A percentile compares a stretch with the other conserved stretches of the same genome.
Conservation (phyloP, 2,329 filamentous ascomycete genomes). For the Ciborinia camelliae region DNA sequence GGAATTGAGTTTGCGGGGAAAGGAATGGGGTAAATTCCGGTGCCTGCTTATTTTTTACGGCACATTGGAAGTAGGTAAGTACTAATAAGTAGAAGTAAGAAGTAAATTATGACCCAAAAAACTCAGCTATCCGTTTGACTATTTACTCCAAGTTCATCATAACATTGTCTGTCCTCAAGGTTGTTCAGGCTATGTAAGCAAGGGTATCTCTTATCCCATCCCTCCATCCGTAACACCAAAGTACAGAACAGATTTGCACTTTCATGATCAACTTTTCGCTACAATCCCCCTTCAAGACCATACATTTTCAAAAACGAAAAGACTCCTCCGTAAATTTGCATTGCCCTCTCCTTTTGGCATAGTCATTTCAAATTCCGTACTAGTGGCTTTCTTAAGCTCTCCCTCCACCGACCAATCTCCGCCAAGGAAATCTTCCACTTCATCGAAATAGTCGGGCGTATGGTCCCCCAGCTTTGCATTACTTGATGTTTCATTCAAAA, state of each 20-base stretch:
- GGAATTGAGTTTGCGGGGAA: not conserved
- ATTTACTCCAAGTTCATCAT: too few species aligned
- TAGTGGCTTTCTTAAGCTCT: slow-evolving; percentile 38
- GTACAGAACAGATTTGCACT: not conserved
- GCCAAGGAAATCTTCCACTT: slow-evolving; percentile 34
- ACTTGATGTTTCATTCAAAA: slow-evolving; percentile 41
- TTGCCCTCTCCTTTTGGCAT: slow-evolving; percentile 15
- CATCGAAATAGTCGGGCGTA: not conserved
- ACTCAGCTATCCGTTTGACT: too few species aligned
- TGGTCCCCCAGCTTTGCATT: slow-evolving; percentile 19
- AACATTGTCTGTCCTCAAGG: not conserved
- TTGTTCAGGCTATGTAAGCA: not conserved
- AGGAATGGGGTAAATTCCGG: not conserved
- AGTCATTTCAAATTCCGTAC: not conserved
- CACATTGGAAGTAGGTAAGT: too few species aligned
- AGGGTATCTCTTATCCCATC: not conserved
- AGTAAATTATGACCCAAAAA: too few species aligned
- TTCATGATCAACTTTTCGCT: not conserved
- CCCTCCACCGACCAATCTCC: slow-evolving; percentile 41
- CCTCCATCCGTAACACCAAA: slow-evolving; percentile 4
- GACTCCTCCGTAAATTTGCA: slow-evolving; percentile 23
- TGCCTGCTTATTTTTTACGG: too few species aligned
- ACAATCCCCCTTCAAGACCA: slow-evolving; percentile 19
- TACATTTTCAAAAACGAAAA: slow-evolving; percentile 27
- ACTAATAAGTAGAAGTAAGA: too few species aligned